Base-by-base conservation (phyloP, 176 grass and related monocot genomes). In the Juncus effusus region DNA sequence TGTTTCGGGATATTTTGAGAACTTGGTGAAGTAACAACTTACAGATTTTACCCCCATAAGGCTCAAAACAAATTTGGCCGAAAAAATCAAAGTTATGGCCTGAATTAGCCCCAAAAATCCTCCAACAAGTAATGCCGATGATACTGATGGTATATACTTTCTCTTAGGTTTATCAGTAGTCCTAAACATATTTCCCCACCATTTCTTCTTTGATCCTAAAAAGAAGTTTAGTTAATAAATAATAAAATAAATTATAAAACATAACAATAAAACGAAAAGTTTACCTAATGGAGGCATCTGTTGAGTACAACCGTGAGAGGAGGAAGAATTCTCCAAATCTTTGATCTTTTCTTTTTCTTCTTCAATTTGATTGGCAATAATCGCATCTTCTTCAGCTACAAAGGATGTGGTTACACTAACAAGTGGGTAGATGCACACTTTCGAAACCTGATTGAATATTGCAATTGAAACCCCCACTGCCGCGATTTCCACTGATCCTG, bases 391-490 rank as follows among this genome's bases (percentile, higher is more conserved):
- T 68, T 97, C 88, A 0, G 93, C 93, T 41, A 97, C 88, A 79
- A 86, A 97, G 49, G 93, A 97, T 53, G 93, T 97, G 54, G 93
- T 82, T 39, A 91, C 82, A 61, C 93, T 97, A 14, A 97, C 74
- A 58, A 97, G 60, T 15, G 93, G 93, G 64, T 88, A 91, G 35
- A 91, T 97, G 61, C 86, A 88, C 80, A 97, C 82, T 82, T 85
- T 97, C 13, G 93, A 97, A 11, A 85, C 56, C 37, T 91, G 86
- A 68, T 97, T 97, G 38, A 91, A 97, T 76, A 97, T 85, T 1
- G 93, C 86, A 44, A 97, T 84, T 45, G 87, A 84, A 60, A 97
- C 81, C 39, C 88, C 93, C 63, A 84, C 82, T 0, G 87, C 90
- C 19, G 88, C 93, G 70, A 97, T 81, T 78, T 97, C 93, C 57